phyloP scores from a whole-genome alignment of 1,284 basidiomycete species.

The Somion occarium region DNA sequence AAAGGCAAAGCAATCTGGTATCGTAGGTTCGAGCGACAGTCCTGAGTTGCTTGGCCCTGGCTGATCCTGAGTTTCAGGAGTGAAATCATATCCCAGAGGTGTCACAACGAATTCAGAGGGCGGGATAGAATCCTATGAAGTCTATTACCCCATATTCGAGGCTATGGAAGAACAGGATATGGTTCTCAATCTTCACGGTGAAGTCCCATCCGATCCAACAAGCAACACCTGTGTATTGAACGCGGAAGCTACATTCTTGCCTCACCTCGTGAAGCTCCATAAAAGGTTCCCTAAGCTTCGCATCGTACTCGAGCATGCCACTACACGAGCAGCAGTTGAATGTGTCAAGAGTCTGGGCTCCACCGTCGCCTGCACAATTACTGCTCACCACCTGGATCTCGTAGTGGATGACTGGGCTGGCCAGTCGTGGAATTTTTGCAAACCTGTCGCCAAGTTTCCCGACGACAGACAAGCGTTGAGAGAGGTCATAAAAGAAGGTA shows the following conservation, averaged over 20 bases:
- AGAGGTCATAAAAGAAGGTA: conserved; percentile 78
- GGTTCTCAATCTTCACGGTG: conserved; percentile 97
- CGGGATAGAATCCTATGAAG: conserved; percentile 95
- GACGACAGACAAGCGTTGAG: conserved; percentile 86
- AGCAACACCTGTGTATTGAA: conserved; percentile 93
- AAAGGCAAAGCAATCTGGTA: conserved; percentile 83
- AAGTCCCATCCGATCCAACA: conserved; percentile 86
- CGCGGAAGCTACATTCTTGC: conserved; percentile 88
- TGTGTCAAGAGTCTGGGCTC: conserved; percentile 79
- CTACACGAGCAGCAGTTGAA: conserved; percentile 92
- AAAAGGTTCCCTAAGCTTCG: conserved; percentile 85
- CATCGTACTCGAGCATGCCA: conserved; percentile 99
- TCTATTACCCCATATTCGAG: conserved; percentile 92
- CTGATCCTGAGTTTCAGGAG: conserved; percentile 45
- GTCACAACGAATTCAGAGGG: conserved; percentile 98
- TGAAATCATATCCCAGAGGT: conserved; percentile 96
- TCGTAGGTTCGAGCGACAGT: conserved; percentile 48
- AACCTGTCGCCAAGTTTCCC: conserved; percentile 96
- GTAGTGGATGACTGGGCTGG: conserved; percentile 98
- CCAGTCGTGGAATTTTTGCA: conserved; percentile 96
- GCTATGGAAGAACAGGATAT: conserved; percentile 93
- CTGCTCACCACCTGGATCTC: conserved; percentile 92
- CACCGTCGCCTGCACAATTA: conserved; percentile 96
- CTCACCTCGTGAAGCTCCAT: conserved; percentile 85
- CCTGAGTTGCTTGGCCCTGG: neutral